Base-by-base conservation (phyloP, 345 rosid species). In the Citrus mangshanensis region DNA sequence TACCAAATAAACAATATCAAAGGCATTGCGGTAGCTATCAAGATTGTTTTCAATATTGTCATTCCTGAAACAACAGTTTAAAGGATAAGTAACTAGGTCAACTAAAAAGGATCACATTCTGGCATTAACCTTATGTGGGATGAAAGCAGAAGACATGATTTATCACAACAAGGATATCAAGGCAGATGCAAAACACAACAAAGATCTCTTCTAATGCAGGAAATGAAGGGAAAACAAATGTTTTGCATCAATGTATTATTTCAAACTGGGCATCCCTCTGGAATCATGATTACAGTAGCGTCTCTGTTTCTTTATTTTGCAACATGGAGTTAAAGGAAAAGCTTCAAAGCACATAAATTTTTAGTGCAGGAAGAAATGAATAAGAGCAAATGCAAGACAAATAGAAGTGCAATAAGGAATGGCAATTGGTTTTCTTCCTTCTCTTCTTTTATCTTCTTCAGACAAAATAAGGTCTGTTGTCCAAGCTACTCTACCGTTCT, bases 1-100 rank as follows among this genome's bases (percentile, higher is more conserved):
- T 74, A 93, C 97, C 88, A 89, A 77, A 85, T 89, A 89, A 74
- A 95, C 92, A 69, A 95, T 62, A 70, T 95, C 95, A 73, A 95
- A 95, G 40, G 92, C 91, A 70, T 83, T 83, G 68, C 91, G 78
- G 87, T 95, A 93, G 84, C 83, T 81, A 74, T 78, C 85, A 74
- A 91, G 82, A 77, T 88, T 88, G 77, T 87, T 88, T 77, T 89
- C 94, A 9, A 91, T 68, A 75, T 89, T 88, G 79, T 95, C 89
- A 64, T 93, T 93, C 94, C 98, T 93, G 87, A 49, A 84, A 81
- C 62, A 78, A 62, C 24, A 72, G 56, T 60, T 51, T 2, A 64
- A 3, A 74, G 64, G 66, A 59, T 73, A 75, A 71, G 72, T 71
- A 66, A 4, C 2, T 6, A 79, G 8, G 79, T 64, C 72, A 82